A percentile compares a stretch with the other conserved stretches of the same genome.
Evolutionary conservation across 73 alveolate genomes (phyloP).

Genomic region (Tetrahymena thermophila): DNA sequence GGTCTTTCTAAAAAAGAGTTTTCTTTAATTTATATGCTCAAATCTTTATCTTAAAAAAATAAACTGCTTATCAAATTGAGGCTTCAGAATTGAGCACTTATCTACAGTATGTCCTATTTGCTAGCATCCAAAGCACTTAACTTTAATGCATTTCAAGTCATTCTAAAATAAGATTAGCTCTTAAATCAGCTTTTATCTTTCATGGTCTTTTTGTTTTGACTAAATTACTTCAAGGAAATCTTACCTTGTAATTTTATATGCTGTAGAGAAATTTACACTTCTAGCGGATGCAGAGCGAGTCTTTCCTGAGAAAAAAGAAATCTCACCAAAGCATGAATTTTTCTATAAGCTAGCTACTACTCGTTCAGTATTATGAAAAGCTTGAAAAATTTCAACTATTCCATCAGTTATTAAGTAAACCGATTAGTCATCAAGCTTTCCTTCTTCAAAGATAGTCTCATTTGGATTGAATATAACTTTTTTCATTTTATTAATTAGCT

Average conservation of each 20-base stretch:
- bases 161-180: neutral
- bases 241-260: neutral
- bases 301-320: neutral
- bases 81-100: neutral
- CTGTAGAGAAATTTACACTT: neutral
- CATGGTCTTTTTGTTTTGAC: neutral
- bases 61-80: neutral
- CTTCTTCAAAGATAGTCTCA: neutral
- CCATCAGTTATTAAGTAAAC: neutral
- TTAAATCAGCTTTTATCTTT: neutral
- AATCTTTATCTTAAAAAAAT: neutral
- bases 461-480: neutral
- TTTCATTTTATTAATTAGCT: neutral
- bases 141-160: neutral
- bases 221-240: neutral
- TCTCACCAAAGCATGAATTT: neutral
- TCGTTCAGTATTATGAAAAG: too few species aligned
- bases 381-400: neutral
- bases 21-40: neutral
- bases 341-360: neutral
- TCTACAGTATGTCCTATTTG: neutral
- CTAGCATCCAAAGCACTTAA: neutral
- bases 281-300: neutral
- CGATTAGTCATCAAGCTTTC: neutral
- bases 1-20: neutral